Evolutionary conservation across 805 yeast species (phyloP), one percentile per base, ranked within the genome.

Genomic region (Saccharomyces jurei): DNA sequence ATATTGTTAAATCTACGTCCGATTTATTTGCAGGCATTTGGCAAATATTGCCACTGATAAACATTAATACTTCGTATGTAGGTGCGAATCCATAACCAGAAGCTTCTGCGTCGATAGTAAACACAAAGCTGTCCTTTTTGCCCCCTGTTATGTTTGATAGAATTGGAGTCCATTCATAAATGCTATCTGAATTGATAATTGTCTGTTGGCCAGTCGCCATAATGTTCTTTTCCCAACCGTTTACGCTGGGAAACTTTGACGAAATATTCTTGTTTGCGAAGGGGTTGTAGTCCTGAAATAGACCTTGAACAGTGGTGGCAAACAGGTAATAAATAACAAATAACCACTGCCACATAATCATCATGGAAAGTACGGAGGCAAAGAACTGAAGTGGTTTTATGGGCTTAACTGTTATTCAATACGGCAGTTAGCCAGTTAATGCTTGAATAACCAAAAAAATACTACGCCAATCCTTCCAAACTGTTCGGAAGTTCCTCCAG

Each of bases 41-140:
- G 51, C 74, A 69, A 13, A 72, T 54, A 56, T 70, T 73, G 27
- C 74, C 70, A 50, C 76, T 71, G 4, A 71, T 52, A 53, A 64
- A 72, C 25, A 72, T 63, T 11, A 65, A 52, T 21, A 63, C 56
- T 41, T 65, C 66, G 36, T 62, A 63, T 49, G 61, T 55, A 52
- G 56, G 57, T 27, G 55, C 50, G 46, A 60, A 53, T 17, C 54
- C 58, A 14, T 55, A 52, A 6, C 58, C 57, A 10, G 56, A 41
- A 10, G 57, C 52, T 8, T 56, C 55, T 6, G 59, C 50, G 52
- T 63, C 58, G 8, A 68, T 56, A 1, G 55, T 36, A 46, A 67
- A 68, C 4, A 60, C 58, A 52, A 61, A 68, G 6, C 57, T 62
- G 50, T 63, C 61, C 21, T 59, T 53, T 3, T 56, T 56, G 14